These are phyloP conservation scores for Tubosaeta brunneosetosa DNA, from an alignment of 768 basidiomycete species.

Conservation along the genomic window DNA sequence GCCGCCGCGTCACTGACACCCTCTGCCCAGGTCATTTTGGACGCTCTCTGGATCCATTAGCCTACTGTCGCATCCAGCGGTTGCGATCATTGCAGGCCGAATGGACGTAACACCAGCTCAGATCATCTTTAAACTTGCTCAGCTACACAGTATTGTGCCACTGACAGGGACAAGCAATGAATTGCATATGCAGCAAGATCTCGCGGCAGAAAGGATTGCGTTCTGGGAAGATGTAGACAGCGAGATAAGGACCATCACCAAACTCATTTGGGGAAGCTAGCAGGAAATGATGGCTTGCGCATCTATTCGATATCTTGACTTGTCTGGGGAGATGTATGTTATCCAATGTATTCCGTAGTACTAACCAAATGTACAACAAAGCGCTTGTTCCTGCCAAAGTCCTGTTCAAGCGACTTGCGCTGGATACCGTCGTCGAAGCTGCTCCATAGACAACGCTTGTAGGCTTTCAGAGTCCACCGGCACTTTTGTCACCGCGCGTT, in stretches of 20 bases:
- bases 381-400: background rate
- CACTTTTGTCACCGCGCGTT: slow-evolving; percentile 21
- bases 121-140: slow-evolving; percentile 63
- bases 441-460: slow-evolving; percentile 23
- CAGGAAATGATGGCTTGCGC: background rate
- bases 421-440: slow-evolving; percentile 21
- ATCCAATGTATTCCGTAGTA: slow-evolving; percentile 3
- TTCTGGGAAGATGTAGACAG: slow-evolving; percentile 28
- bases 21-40: slow-evolving; percentile 69
- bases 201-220: slow-evolving; percentile 40
- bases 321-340: slow-evolving; percentile 3
- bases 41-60: slow-evolving; percentile 74
- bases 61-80: slow-evolving; percentile 47
- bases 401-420: background rate
- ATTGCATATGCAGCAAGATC: slow-evolving; percentile 63
- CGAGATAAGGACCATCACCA: slow-evolving; percentile 21
- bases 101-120: slow-evolving; percentile 59
- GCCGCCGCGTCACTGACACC: background rate
- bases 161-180: slow-evolving; percentile 71
- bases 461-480: slow-evolving; percentile 8
- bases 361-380: background rate
- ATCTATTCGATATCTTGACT: background rate
- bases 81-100: slow-evolving; percentile 41
- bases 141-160: slow-evolving; percentile 62
- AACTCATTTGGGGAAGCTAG: slow-evolving; percentile 30